Evolutionary conservation across 164 flowering plant genomes (phyloP).

Genomic region (Vitis amurensis): DNA sequence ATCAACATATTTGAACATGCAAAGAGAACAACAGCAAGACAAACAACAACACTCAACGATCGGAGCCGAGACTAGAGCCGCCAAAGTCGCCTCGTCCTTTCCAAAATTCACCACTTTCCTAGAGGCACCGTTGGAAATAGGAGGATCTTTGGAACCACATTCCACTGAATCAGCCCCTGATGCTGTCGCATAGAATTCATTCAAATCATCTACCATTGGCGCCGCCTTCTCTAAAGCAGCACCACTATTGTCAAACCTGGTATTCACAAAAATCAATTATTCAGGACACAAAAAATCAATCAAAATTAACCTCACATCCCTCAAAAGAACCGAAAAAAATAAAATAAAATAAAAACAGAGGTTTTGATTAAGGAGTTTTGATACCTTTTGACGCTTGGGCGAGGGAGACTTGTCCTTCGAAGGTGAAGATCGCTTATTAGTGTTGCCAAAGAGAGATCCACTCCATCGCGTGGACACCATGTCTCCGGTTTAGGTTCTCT

Average conservation of each 20-base stretch:
- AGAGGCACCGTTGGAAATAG: slow-evolving; percentile 17
- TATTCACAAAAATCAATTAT: not conserved
- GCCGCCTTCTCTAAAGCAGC: slow-evolving; percentile 45
- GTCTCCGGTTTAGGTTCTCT: slow-evolving; percentile 19
- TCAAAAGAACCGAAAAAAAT: not conserved
- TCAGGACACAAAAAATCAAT: not conserved
- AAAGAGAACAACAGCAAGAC: not conserved
- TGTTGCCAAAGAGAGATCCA: slow-evolving; percentile 66
- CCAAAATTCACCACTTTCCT: slow-evolving; percentile 16
- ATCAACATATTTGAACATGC: not conserved
- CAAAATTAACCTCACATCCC: not conserved
- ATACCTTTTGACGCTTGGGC: no score
- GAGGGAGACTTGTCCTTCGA: slow-evolving; percentile 59
- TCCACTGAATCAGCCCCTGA: slow-evolving; percentile 43
- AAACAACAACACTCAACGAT: slow-evolving; percentile 37
- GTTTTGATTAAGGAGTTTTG: no score
- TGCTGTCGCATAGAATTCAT: slow-evolving; percentile 37
- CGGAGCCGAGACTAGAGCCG: slow-evolving; percentile 30
- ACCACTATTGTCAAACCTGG: slow-evolving; percentile 11
- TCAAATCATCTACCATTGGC: slow-evolving; percentile 46
- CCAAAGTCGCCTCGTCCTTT: slow-evolving; percentile 22
- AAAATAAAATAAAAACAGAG: not conserved
- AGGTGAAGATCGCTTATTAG: slow-evolving; percentile 60
- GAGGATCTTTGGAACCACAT: slow-evolving; percentile 34
- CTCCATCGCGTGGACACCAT: slow-evolving; percentile 91